Conservation (phyloP, 2,329 filamentous ascomycete species). For the Fusarium sp. region DNA sequence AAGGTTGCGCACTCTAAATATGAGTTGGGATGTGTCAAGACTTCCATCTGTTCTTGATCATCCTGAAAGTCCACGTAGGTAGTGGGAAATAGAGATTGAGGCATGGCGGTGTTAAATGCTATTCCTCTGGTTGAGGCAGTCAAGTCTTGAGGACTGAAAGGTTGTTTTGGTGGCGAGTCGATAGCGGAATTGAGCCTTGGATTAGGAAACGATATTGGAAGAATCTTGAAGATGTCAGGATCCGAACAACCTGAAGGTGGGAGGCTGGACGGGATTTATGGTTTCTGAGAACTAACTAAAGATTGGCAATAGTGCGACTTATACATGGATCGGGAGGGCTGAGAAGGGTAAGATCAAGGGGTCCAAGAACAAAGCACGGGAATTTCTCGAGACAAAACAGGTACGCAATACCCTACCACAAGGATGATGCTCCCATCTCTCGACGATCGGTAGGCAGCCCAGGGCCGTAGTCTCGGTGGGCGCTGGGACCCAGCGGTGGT, state of each 20-base stretch:
- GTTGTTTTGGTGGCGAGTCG: background rate
- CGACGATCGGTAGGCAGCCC: conserved; percentile 45
- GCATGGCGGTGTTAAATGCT: conserved; percentile 21
- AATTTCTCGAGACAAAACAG: conserved; percentile 34
- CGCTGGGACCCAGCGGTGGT: conserved; percentile 38
- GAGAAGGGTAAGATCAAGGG: conserved; percentile 41
- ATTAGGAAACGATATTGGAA: conserved; percentile 28
- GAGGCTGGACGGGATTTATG: conserved; percentile 50
- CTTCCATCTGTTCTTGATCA: background rate
- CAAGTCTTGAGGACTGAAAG: background rate
- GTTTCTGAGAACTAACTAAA: conserved; percentile 41
- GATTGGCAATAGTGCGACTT: conserved; percentile 23
- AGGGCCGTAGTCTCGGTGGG: conserved; percentile 41
- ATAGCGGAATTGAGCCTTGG: conserved; percentile 2
- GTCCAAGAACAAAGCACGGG: conserved; percentile 31
- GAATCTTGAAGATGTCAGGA: conserved; percentile 16
- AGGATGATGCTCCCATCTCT: conserved; percentile 38
- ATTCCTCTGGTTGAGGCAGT: background rate
- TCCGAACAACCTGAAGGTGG: conserved; percentile 39
- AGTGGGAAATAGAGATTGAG: conserved; percentile 10
- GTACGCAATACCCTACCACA: conserved; percentile 30
- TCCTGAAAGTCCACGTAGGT: background rate
- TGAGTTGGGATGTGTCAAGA: background rate
- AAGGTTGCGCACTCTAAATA: background rate
- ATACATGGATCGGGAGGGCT: conserved; percentile 31